Percentiles rank a stretch among this genome's conserved stretches.
These are phyloP conservation scores for Stephanodiscus minutulus DNA, from an alignment of 108 stramenopile species.

Conservation along the genomic window DNA sequence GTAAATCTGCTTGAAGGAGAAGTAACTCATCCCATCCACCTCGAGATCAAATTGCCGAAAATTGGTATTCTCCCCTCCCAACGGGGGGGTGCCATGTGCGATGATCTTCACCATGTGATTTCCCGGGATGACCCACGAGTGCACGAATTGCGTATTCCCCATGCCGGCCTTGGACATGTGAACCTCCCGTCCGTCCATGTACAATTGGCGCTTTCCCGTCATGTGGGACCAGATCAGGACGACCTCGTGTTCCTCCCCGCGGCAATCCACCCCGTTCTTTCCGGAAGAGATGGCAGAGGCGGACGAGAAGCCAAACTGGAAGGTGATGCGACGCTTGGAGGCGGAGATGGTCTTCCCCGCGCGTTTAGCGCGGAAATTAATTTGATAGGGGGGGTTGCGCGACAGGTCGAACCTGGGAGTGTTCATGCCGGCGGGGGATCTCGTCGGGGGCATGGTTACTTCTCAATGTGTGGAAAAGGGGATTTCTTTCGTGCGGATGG, in stretches of 20 bases:
- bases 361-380: slow-evolving; percentile 48
- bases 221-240: slow-evolving; percentile 50
- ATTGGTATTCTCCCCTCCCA: background rate
- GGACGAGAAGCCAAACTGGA: slow-evolving; percentile 47
- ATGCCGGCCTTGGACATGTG: slow-evolving; percentile 57
- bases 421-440: background rate
- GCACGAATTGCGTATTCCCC: slow-evolving; percentile 64
- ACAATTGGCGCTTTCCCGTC: slow-evolving; percentile 48
- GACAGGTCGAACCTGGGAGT: slow-evolving; percentile 39
- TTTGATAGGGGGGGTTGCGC: slow-evolving; percentile 51
- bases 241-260: slow-evolving; percentile 60
- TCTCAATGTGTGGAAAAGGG: too few species aligned
- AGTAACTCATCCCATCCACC: slow-evolving; percentile 80
- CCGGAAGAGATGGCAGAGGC: slow-evolving; percentile 37
- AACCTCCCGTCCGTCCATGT: slow-evolving; percentile 56
- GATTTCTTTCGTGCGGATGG: too few species aligned
- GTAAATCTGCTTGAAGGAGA: slow-evolving; percentile 75
- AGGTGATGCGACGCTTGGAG: slow-evolving; percentile 49
- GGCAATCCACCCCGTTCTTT: slow-evolving; percentile 41
- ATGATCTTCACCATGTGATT: slow-evolving; percentile 64
- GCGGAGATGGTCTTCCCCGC: slow-evolving; percentile 43
- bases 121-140: slow-evolving; percentile 58
- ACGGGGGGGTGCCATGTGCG: slow-evolving; percentile 58
- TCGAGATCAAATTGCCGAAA: slow-evolving; percentile 72
- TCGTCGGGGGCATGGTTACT: background rate